phyloP scores from a whole-genome alignment of 2,329 filamentous ascomycete species.

The Penicillium corylophilum region DNA sequence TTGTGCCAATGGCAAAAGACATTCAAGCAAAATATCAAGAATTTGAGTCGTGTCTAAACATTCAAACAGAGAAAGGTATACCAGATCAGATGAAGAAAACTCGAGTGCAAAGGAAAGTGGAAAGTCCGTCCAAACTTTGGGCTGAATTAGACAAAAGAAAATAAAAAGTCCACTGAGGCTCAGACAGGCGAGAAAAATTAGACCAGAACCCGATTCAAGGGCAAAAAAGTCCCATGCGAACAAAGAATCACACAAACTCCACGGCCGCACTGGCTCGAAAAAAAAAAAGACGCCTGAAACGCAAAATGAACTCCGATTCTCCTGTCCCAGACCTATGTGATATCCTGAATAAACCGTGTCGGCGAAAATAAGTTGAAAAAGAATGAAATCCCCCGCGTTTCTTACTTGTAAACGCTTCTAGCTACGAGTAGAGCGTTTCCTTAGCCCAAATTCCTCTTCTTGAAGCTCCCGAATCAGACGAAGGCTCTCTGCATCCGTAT shows the following conservation, averaged over 20 bases:
- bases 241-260: conserved; percentile 5
- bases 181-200: not conserved
- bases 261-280: not conserved
- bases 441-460: conserved; percentile 47
- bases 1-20: not conserved
- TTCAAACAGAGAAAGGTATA: not conserved
- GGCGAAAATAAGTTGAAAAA: conserved; percentile 15
- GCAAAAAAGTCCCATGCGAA: conserved; percentile 7
- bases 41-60: not conserved
- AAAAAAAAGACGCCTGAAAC: conserved; percentile 10
- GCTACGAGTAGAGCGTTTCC: conserved; percentile 30
- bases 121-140: conserved; percentile 1
- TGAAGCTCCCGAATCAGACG: conserved; percentile 47
- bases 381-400: conserved; percentile 5
- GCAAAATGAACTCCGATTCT: conserved; percentile 20
- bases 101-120: not conserved
- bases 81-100: not conserved
- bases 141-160: conserved; percentile 12
- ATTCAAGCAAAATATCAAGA: not conserved
- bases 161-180: not conserved
- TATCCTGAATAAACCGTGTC: conserved; percentile 16
- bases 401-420: conserved; percentile 4
- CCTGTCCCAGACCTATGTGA: conserved; percentile 15
- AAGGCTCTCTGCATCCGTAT: conserved; percentile 44
- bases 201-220: not conserved